These are phyloP conservation scores for Tylopilus sp. DNA, from an alignment of 768 basidiomycete species.

Conservation along the genomic window DNA sequence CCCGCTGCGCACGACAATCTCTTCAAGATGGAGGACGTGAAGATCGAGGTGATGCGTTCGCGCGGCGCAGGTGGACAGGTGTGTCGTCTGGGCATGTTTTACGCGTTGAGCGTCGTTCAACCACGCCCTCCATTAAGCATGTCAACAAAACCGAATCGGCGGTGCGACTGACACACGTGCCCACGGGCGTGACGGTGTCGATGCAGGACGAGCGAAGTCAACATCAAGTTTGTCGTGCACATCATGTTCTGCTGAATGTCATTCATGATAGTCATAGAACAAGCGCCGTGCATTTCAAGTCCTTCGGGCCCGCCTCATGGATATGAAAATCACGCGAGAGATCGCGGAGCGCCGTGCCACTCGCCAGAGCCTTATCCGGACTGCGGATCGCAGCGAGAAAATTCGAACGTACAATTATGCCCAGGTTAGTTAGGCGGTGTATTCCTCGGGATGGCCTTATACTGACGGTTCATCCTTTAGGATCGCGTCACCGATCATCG, in stretches of 20 bases:
- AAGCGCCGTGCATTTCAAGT: slow-evolving; percentile 91
- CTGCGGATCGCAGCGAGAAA: slow-evolving; percentile 88
- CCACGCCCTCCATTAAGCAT: slow-evolving; percentile 52
- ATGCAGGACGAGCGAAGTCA: slow-evolving; percentile 99
- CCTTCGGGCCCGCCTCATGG: slow-evolving; percentile 80
- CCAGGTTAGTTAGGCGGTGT: slow-evolving; percentile 47
- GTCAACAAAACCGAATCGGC: slow-evolving; percentile 99
- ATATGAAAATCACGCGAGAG: slow-evolving; percentile 68
- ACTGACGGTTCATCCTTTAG: slow-evolving; percentile 34
- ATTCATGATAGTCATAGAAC: slow-evolving; percentile 50
- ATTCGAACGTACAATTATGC: slow-evolving; percentile 95
- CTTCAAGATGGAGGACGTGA: slow-evolving; percentile 83
- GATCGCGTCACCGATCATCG: slow-evolving; percentile 94
- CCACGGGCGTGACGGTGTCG: slow-evolving; percentile 90
- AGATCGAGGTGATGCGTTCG: slow-evolving; percentile 91
- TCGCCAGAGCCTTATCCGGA: slow-evolving; percentile 70
- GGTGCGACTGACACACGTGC: slow-evolving; percentile 88
- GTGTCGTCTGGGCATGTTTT: slow-evolving; percentile 7
- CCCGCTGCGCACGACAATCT: slow-evolving; percentile 53
- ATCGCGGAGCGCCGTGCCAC: slow-evolving; percentile 65
- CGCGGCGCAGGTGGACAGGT: slow-evolving; percentile 98
- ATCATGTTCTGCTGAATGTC: not conserved
- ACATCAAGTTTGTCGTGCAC: slow-evolving; percentile 60
- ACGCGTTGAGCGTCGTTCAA: not conserved
- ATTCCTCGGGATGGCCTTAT: too few species aligned